phyloP scores from a whole-genome alignment of 768 basidiomycete species.

The Russula abietina region DNA sequence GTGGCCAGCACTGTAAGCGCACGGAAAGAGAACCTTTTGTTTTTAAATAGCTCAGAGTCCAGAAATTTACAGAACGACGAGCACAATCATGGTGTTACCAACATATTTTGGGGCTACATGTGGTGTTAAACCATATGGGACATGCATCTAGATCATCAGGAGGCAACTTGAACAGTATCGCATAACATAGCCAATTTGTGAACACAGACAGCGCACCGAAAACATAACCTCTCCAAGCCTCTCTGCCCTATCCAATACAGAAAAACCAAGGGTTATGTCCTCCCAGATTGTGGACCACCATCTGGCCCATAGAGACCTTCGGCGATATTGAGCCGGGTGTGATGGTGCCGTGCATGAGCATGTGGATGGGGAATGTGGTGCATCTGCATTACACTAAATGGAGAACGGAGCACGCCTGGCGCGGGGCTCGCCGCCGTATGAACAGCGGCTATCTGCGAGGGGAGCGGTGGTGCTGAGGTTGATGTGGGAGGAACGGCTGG shows the following conservation, averaged over 20 bases:
- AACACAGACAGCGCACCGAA: not conserved
- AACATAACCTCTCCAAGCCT: not conserved
- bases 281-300: not conserved
- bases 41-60: conserved; percentile 5
- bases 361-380: conserved; percentile 79
- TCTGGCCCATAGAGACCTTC: conserved; percentile 29
- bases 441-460: conserved; percentile 7
- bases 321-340: conserved; percentile 42
- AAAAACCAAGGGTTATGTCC: not conserved
- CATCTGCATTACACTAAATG: conserved; percentile 57
- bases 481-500: conserved; percentile 9
- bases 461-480: conserved; percentile 10
- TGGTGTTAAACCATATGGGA: not conserved
- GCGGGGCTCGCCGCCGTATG: conserved; percentile 10
- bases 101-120: not conserved
- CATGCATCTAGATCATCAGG: not conserved
- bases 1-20: not conserved
- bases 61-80: conserved; percentile 2
- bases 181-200: not conserved
- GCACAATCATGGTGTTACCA: not conserved
- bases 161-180: not conserved
- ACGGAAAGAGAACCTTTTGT: not conserved
- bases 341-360: conserved; percentile 69
- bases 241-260: not conserved
- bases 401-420: conserved; percentile 44